Conservation (phyloP, 2,329 filamentous ascomycete genomes). For the Xylaria sp. region DNA sequence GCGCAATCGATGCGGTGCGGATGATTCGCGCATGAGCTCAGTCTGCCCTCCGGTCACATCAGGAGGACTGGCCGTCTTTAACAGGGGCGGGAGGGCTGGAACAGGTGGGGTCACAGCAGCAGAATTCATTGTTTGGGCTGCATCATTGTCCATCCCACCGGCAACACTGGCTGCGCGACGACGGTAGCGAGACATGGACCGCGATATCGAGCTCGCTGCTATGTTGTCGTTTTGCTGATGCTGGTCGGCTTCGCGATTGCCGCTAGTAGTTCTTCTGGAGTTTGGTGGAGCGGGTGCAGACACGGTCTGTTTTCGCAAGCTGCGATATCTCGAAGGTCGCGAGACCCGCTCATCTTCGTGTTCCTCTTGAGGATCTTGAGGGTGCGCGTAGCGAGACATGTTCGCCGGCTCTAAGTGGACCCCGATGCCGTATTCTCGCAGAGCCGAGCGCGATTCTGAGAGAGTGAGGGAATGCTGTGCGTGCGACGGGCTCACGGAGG, state of each 20-base stretch:
- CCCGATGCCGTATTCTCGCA: conserved; percentile 37
- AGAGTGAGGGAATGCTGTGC: background rate
- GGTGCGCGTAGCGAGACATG: conserved; percentile 37
- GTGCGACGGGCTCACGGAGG: conserved; percentile 10
- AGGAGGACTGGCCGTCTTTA: conserved; percentile 40
- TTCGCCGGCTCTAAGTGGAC: conserved; percentile 25
- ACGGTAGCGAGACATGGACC: conserved; percentile 53
- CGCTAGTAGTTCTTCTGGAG: conserved; percentile 36
- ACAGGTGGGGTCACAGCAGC: conserved; percentile 47
- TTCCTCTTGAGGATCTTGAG: conserved; percentile 3
- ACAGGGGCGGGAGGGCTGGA: conserved; percentile 47
- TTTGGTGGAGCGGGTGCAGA: conserved; percentile 44
- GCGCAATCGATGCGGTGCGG: conserved; percentile 41
- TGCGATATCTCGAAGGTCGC: conserved; percentile 52
- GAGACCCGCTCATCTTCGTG: conserved; percentile 38
- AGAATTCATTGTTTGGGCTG: conserved; percentile 46
- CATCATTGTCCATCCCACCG: conserved; percentile 42
- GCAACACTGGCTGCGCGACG: conserved; percentile 46
- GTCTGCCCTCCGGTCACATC: conserved; percentile 16
- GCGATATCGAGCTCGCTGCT: conserved; percentile 47
- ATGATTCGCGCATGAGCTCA: conserved; percentile 22
- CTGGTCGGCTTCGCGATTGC: conserved; percentile 36
- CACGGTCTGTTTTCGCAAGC: conserved; percentile 49
- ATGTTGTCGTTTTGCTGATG: conserved; percentile 32
- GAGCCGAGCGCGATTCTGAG: background rate